These are phyloP conservation scores for Diplotaxis tenuifolia DNA, from an alignment of 345 rosid species.

Conservation along the genomic window DNA sequence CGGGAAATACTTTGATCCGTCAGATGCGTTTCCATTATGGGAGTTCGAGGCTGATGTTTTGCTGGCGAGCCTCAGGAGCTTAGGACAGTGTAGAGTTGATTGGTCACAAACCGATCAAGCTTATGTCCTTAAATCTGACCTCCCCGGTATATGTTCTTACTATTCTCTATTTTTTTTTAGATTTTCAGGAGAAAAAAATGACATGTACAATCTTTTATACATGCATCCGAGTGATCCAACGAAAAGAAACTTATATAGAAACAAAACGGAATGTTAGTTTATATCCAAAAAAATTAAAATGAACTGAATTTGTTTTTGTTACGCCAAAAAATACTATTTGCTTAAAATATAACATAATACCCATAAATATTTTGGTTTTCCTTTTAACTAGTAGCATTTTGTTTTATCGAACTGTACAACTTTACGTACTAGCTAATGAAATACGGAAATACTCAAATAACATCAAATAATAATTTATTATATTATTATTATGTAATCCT, in stretches of 20 bases:
- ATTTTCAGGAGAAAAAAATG: background rate
- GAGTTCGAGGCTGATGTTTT: slow-evolving; percentile 70
- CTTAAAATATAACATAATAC: background rate
- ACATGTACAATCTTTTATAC: background rate
- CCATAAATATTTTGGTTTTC: background rate
- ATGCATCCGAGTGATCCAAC: background rate
- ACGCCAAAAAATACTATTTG: background rate
- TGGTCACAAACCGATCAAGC: slow-evolving; percentile 79
- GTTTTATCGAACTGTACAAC: background rate
- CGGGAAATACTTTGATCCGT: slow-evolving; percentile 87
- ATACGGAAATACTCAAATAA: background rate
- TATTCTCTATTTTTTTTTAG: background rate
- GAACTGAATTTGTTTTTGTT: background rate
- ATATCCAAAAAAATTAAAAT: background rate
- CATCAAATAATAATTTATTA: background rate
- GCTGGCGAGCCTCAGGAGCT: slow-evolving; percentile 51
- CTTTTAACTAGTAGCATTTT: background rate
- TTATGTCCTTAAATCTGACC: slow-evolving; percentile 64
- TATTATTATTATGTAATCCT: background rate
- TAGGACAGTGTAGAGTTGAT: slow-evolving; percentile 60
- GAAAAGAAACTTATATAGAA: background rate
- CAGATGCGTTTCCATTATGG: slow-evolving; percentile 92
- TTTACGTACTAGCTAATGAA: background rate
- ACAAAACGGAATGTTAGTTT: background rate
- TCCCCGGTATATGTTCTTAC: slow-evolving; percentile 50